Evolutionary conservation across 73 alveolate genomes (phyloP).

Genomic region (Paramecium biaurelia): DNA sequence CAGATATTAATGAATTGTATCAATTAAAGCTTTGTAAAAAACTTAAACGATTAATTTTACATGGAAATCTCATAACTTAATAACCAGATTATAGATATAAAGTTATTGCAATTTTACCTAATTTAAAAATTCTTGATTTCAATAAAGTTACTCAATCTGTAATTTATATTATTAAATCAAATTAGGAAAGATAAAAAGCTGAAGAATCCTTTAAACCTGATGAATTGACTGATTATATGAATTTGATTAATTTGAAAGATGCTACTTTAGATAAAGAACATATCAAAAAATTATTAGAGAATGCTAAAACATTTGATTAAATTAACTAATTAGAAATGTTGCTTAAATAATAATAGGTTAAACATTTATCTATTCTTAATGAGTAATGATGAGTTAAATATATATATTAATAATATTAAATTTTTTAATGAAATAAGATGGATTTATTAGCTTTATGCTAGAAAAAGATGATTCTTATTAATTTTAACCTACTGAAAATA

Average conservation of each 20-base stretch:
- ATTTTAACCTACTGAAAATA: not conserved
- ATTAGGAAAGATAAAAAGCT: slow-evolving; percentile 5
- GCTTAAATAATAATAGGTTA: slow-evolving; percentile 19
- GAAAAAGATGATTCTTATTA: slow-evolving; percentile 13
- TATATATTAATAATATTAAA: not conserved
- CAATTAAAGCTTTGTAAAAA: slow-evolving; percentile 56
- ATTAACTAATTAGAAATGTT: slow-evolving; percentile 19
- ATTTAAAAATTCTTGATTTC: slow-evolving; percentile 54
- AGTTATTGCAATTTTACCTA: slow-evolving; percentile 54
- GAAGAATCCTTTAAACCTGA: not conserved
- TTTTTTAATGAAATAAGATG: not conserved
- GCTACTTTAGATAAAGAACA: slow-evolving; percentile 14
- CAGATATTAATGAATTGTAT: slow-evolving; percentile 59
- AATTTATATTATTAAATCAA: not conserved
- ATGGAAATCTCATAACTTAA: slow-evolving; percentile 55
- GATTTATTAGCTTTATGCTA: not conserved
- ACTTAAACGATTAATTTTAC: slow-evolving; percentile 45
- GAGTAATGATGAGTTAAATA: slow-evolving; percentile 24
- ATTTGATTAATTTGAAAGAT: slow-evolving; percentile 24
- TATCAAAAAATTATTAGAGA: slow-evolving; percentile 2
- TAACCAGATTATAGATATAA: slow-evolving; percentile 54
- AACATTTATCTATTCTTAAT: not conserved
- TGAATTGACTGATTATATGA: slow-evolving; percentile 36
- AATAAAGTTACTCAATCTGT: slow-evolving; percentile 38
- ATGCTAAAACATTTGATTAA: slow-evolving; percentile 45